Percentiles rank a stretch among this genome's conserved stretches.
phyloP scores from a whole-genome alignment of 2,329 filamentous ascomycete genomes.

The Apiospora pterosperma region DNA sequence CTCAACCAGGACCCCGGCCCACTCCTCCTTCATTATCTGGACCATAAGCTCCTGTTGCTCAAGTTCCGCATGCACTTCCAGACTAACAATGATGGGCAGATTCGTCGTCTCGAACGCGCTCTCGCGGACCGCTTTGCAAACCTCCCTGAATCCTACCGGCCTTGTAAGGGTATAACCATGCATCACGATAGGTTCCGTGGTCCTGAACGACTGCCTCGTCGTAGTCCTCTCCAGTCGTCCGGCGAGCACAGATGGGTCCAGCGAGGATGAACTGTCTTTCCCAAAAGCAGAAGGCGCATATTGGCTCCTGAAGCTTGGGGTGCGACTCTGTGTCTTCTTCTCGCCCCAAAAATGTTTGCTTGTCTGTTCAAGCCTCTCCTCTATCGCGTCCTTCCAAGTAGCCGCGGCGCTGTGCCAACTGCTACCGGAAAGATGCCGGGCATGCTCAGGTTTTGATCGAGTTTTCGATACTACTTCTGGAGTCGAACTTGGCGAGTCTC shows the following conservation, averaged over 20 bases:
- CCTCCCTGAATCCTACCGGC: conserved; percentile 81
- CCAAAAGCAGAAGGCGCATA: conserved; percentile 14
- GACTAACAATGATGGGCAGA: conserved; percentile 83
- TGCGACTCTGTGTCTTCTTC: conserved; percentile 26
- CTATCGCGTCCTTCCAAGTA: conserved; percentile 31
- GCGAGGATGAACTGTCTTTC: conserved; percentile 9
- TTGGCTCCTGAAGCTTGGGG: conserved; percentile 22
- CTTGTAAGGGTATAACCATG: conserved; percentile 83
- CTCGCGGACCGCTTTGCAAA: conserved; percentile 76
- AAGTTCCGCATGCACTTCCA: conserved; percentile 82
- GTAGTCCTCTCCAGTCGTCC: conserved; percentile 14
- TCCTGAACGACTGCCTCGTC: conserved; percentile 26
- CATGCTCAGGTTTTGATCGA: conserved; percentile 37
- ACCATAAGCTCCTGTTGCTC: conserved; percentile 92
- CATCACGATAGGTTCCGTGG: conserved; percentile 73
- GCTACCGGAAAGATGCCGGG: conserved; percentile 43
- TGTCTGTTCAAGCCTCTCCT: conserved; percentile 31
- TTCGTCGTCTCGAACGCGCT: conserved; percentile 73
- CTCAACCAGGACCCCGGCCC: conserved; percentile 72
- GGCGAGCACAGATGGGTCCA: conserved; percentile 12
- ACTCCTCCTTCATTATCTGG: conserved; percentile 87
- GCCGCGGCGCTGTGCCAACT: conserved; percentile 43
- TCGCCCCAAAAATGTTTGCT: conserved; percentile 23
- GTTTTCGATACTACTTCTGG: conserved; percentile 31
- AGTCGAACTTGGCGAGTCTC: conserved; percentile 40